Percentiles rank a stretch among this genome's conserved stretches.
Evolutionary conservation across 192 early-diverging fungal genomes (phyloP).

Genomic region (Coemansia sp.): DNA sequence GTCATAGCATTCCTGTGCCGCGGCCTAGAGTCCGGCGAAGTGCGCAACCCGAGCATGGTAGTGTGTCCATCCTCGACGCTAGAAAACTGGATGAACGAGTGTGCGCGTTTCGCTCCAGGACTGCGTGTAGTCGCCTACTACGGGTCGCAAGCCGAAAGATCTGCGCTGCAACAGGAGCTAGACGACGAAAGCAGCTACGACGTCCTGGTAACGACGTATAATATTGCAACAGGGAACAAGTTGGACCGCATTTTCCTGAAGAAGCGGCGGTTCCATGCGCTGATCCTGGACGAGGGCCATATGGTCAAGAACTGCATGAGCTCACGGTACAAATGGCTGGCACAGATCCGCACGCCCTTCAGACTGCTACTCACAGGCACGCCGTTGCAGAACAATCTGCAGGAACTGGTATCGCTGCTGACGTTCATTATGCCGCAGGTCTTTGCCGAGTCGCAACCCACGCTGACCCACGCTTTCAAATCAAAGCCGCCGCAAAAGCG

Average conservation of each 20-base stretch:
- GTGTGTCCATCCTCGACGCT: constrained; percentile 86
- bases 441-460: constrained; percentile 59
- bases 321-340: constrained; percentile 75
- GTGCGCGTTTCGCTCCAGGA: constrained; percentile 63
- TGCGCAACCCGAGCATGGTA: constrained; percentile 69
- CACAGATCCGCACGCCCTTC: constrained; percentile 61
- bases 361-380: constrained; percentile 82
- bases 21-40: constrained; percentile 31
- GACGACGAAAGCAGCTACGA: constrained; percentile 57
- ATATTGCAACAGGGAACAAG: constrained; percentile 66
- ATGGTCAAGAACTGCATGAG: constrained; percentile 89
- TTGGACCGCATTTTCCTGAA: constrained; percentile 75
- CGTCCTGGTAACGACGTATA: constrained; percentile 82
- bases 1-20: constrained; percentile 76
- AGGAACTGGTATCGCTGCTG: constrained; percentile 81
- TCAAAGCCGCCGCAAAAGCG: constrained; percentile 19
- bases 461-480: constrained; percentile 50
- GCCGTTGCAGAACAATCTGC: constrained; percentile 83
- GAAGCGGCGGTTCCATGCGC: constrained; percentile 59
- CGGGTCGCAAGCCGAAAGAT: constrained; percentile 61
- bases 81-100: constrained; percentile 92
- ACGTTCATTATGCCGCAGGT: constrained; percentile 84
- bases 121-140: constrained; percentile 63
- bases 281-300: constrained; percentile 89
- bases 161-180: constrained; percentile 56